Evolutionary conservation across 441 rosid genomes (phyloP).

Genomic region (Gossypium schwendimanii): DNA sequence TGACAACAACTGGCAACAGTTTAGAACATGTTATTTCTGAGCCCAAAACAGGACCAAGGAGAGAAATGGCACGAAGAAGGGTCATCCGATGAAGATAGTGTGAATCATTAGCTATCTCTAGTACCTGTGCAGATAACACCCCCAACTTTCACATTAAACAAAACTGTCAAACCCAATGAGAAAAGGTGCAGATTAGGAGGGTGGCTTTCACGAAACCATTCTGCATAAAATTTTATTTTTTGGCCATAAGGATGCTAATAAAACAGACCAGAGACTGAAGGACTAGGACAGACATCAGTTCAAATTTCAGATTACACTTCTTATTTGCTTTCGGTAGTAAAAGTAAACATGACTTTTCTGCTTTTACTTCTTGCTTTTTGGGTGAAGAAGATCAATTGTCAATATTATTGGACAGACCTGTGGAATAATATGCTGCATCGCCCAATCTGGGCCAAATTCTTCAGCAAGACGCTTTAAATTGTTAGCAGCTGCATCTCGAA

Average conservation of each 20-base stretch:
- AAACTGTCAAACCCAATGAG: not conserved
- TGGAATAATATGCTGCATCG: constrained; percentile 69
- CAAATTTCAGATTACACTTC: not conserved
- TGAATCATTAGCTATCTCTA: constrained; percentile 64
- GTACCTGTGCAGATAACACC: constrained; percentile 38
- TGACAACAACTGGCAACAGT: constrained; percentile 60
- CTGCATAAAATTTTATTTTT: not conserved
- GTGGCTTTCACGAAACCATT: not conserved
- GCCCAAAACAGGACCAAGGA: constrained; percentile 86
- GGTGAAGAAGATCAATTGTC: not conserved
- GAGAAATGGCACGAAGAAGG: constrained; percentile 62
- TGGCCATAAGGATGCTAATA: not conserved
- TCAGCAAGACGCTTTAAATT: constrained; percentile 90
- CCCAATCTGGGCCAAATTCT: constrained; percentile 96
- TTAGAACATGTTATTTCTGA: constrained; percentile 74
- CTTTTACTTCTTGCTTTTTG: not conserved
- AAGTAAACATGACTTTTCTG: not conserved
- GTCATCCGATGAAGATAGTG: constrained; percentile 87
- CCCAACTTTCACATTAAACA: constrained; percentile 1
- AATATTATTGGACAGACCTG: constrained; percentile 27
- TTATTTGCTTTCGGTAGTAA: not conserved
- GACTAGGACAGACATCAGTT: not conserved
- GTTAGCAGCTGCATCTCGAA: constrained; percentile 93
- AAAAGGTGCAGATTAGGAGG: not conserved
- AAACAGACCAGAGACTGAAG: not conserved